These are phyloP conservation scores for Mangifera indica DNA, from an alignment of 345 rosid species.

Conservation along the genomic window DNA sequence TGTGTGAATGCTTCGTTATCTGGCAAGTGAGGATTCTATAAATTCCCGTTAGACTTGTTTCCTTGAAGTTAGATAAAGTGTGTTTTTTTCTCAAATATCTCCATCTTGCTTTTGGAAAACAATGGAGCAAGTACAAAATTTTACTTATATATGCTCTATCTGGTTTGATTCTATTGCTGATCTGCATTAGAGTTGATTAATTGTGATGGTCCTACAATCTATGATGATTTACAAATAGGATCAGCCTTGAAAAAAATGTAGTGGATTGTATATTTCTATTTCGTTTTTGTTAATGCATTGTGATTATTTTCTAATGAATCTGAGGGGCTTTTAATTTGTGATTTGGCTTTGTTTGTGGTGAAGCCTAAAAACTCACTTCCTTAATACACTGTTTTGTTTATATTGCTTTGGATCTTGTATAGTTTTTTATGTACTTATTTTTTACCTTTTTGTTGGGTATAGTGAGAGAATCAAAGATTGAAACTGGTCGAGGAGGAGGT, in stretches of 20 bases:
- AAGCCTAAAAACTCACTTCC: background rate
- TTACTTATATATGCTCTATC: background rate
- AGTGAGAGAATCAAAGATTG: constrained; percentile 80
- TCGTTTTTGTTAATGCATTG: background rate
- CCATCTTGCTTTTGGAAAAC: constrained; percentile 24
- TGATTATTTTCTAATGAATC: too few species aligned
- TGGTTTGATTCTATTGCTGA: background rate
- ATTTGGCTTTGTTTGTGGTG: background rate
- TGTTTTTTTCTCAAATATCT: constrained; percentile 32
- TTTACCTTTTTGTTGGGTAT: background rate
- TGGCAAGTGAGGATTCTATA: constrained; percentile 58
- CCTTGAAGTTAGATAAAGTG: constrained; percentile 62
- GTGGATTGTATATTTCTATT: constrained; percentile 7
- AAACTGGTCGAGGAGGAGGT: constrained; percentile 44
- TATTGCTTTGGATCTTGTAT: background rate
- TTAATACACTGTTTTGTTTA: background rate
- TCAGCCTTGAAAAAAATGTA: constrained; percentile 22
- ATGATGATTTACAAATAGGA: constrained; percentile 22
- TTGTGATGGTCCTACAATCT: constrained; percentile 24
- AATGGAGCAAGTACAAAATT: constrained; percentile 43
- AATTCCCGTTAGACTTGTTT: constrained; percentile 74
- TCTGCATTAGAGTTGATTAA: background rate
- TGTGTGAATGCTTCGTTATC: constrained; percentile 49
- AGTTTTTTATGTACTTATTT: background rate
- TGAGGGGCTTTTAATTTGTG: background rate